A percentile compares a stretch with the other conserved stretches of the same genome.
These are phyloP conservation scores for Scenedesmus sp. DNA, from an alignment of 163 green algal species.

Conservation along the genomic window DNA sequence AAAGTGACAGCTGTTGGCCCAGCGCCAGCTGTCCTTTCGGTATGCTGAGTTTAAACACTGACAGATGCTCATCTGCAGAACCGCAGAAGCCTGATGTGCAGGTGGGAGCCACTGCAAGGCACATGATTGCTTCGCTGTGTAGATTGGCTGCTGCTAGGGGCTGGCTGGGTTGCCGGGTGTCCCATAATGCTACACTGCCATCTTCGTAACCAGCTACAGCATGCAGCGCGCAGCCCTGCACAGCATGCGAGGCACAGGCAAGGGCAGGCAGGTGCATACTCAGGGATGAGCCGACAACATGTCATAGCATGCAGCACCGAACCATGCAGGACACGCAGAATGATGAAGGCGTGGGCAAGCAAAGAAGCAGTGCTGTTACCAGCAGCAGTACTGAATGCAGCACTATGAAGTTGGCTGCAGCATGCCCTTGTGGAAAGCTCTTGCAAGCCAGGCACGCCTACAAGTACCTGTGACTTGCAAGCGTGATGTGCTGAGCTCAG, in stretches of 20 bases:
- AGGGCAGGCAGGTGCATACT: not conserved
- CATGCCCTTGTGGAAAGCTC: too few relatives aligned
- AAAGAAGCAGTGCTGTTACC: not conserved
- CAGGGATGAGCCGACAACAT: too few relatives aligned
- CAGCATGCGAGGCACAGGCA: not conserved
- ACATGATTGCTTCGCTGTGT: constrained; percentile 45
- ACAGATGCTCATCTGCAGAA: constrained; percentile 20
- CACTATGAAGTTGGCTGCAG: too few relatives aligned
- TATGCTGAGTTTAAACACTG: constrained; percentile 12
- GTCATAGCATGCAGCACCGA: too few relatives aligned
- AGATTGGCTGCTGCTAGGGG: constrained; percentile 7
- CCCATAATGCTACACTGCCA: constrained; percentile 41
- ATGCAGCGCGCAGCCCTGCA: constrained; percentile 24
- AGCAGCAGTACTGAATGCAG: not conserved
- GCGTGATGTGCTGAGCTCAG: too few relatives aligned
- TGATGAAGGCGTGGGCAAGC: too few relatives aligned
- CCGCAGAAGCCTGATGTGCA: constrained; percentile 33
- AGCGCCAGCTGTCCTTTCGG: not conserved
- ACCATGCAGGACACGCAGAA: not conserved
- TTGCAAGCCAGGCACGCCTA: too few relatives aligned
- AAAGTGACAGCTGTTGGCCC: not conserved
- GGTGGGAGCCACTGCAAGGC: constrained; percentile 2
- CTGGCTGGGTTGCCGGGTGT: not conserved
- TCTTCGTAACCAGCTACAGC: constrained; percentile 42
- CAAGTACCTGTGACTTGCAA: too few relatives aligned